Percentiles rank a stretch among this genome's conserved stretches.
These are phyloP conservation scores for Zanthoxylum bungeanum DNA, from an alignment of 345 rosid species.

Conservation along the genomic window DNA sequence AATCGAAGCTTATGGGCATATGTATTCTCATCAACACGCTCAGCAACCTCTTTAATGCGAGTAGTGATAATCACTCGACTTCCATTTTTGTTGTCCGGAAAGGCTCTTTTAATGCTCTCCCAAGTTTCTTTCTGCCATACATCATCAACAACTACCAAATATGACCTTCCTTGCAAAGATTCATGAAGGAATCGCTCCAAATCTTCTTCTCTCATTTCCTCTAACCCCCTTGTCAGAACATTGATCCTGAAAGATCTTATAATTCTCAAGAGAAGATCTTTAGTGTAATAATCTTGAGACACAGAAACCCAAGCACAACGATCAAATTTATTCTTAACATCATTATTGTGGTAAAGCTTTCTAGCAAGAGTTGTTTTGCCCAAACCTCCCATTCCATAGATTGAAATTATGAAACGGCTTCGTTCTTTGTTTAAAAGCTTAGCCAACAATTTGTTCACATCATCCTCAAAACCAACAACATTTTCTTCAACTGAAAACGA, in stretches of 20 bases:
- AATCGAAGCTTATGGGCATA: background rate
- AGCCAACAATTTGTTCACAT: background rate
- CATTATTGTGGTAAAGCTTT: constrained; percentile 16
- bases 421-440: constrained; percentile 6
- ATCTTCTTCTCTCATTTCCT: background rate
- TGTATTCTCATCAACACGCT: background rate
- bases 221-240: background rate
- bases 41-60: background rate
- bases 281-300: constrained; percentile 18
- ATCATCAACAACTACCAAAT: background rate
- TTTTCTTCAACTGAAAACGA: constrained; percentile 9
- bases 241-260: background rate
- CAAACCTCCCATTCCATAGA: constrained; percentile 30
- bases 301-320: constrained; percentile 20
- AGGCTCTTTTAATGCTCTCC: background rate
- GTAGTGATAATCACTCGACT: background rate
- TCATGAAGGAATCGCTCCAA: background rate
- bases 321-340: background rate
- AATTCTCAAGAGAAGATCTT: constrained; percentile 14
- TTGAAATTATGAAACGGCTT: background rate
- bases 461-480: constrained; percentile 17
- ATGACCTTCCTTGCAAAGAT: background rate
- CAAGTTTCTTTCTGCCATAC: constrained; percentile 1
- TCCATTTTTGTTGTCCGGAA: background rate
- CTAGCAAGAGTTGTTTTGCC: constrained; percentile 26